These are phyloP conservation scores for Kwoniella dendrophila DNA, from an alignment of 768 basidiomycete species.

Conservation along the genomic window DNA sequence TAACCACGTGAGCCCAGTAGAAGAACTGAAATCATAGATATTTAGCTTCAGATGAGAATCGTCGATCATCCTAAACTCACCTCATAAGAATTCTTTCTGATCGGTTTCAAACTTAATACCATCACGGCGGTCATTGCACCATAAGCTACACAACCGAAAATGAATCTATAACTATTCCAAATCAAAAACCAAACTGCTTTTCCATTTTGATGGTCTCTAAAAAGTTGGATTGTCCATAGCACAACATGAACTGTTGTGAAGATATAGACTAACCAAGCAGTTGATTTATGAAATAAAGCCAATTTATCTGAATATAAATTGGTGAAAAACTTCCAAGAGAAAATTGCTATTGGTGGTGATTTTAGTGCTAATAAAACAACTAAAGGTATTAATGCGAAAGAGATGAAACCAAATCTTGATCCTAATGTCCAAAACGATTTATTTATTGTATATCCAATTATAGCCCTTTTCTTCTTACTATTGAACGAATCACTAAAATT, in stretches of 20 bases:
- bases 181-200: conserved; percentile 59
- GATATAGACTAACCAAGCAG: conserved; percentile 70
- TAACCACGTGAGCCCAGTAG: conserved; percentile 67
- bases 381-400: conserved; percentile 72
- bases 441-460: conserved; percentile 63
- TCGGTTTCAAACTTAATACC: conserved; percentile 42
- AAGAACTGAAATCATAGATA: conserved; percentile 65
- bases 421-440: conserved; percentile 75
- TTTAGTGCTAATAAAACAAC: conserved; percentile 71
- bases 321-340: conserved; percentile 66
- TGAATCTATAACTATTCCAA: conserved; percentile 66
- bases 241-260: conserved; percentile 65
- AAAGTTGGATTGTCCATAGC: conserved; percentile 71
- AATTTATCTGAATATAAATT: conserved; percentile 77
- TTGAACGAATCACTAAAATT: conserved; percentile 53
- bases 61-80: conserved; percentile 29
- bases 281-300: conserved; percentile 70
- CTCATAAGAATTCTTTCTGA: conserved; percentile 54
- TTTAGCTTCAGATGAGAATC: conserved; percentile 48
- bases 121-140: conserved; percentile 50
- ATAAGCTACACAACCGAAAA: conserved; percentile 63
- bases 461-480: conserved; percentile 43
- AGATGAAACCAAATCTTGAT: conserved; percentile 68
- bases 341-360: conserved; percentile 68
- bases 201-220: conserved; percentile 61